These are phyloP conservation scores for Rachicladosporium sp. DNA, from an alignment of 2,329 filamentous ascomycete genomes.

Conservation along the genomic window DNA sequence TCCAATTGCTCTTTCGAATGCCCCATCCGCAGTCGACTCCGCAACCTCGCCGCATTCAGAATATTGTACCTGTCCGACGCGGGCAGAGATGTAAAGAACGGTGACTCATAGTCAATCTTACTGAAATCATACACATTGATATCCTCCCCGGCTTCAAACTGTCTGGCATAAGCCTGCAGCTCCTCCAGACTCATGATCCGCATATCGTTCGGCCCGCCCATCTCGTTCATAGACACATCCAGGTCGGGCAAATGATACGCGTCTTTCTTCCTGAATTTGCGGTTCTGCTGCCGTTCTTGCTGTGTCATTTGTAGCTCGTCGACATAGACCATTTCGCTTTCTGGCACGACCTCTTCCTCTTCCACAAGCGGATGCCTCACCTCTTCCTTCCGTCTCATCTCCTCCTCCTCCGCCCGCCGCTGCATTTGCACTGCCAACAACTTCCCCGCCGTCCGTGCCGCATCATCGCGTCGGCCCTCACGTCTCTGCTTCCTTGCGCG, in stretches of 20 bases:
- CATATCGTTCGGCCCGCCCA: slow-evolving; percentile 85
- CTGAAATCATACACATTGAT: slow-evolving; percentile 83
- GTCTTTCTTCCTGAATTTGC: slow-evolving; percentile 82
- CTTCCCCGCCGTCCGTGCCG: slow-evolving; percentile 78
- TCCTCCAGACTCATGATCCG: slow-evolving; percentile 94
- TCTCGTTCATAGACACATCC: slow-evolving; percentile 61
- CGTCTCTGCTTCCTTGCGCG: slow-evolving; percentile 62
- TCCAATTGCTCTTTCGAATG: slow-evolving; percentile 93
- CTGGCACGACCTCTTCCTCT: slow-evolving; percentile 52
- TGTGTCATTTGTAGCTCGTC: slow-evolving; percentile 77
- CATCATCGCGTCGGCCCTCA: slow-evolving; percentile 87
- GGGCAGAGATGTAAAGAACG: slow-evolving; percentile 88
- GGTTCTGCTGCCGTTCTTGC: slow-evolving; percentile 59
- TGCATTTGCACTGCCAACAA: slow-evolving; percentile 91
- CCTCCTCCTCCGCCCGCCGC: slow-evolving; percentile 74
- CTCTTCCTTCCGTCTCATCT: slow-evolving; percentile 46
- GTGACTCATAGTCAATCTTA: slow-evolving; percentile 94
- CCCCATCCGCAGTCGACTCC: slow-evolving; percentile 86
- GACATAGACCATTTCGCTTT: slow-evolving; percentile 70
- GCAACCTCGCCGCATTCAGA: slow-evolving; percentile 77
- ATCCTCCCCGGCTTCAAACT: slow-evolving; percentile 87
- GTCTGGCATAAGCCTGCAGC: slow-evolving; percentile 80
- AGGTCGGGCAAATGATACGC: slow-evolving; percentile 90
- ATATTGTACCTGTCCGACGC: slow-evolving; percentile 93
- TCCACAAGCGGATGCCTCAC: slow-evolving; percentile 21